Evolutionary conservation across 192 early-diverging fungal genomes (phyloP).

Genomic region (Coemansia sp.): DNA sequence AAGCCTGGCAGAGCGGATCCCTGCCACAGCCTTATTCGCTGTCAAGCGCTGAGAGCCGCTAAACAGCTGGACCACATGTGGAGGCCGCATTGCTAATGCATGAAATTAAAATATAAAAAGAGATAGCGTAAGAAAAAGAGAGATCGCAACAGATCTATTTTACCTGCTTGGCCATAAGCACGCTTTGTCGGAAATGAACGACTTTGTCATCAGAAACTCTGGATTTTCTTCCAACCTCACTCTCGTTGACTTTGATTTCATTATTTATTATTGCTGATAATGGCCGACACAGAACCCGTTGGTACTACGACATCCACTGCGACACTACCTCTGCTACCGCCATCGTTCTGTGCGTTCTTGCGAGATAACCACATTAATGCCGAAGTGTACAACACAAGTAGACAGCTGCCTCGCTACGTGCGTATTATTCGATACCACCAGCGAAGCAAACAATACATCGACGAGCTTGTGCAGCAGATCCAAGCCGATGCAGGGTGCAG

Average conservation of each 20-base stretch:
- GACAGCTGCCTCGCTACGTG: slow-evolving; percentile 75
- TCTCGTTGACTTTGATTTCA: not conserved
- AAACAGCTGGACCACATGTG: not conserved
- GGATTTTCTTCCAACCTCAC: too few species aligned
- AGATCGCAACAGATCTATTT: not conserved
- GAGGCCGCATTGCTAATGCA: slow-evolving; percentile 2
- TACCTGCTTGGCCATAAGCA: too few species aligned
- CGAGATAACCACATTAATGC: slow-evolving; percentile 71
- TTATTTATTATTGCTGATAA: not conserved
- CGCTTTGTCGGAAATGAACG: too few species aligned
- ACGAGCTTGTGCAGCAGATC: slow-evolving; percentile 42
- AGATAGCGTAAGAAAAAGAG: not conserved
- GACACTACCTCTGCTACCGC: slow-evolving; percentile 50
- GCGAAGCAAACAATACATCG: slow-evolving; percentile 45
- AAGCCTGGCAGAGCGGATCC: not conserved
- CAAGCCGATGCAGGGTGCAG: slow-evolving; percentile 56
- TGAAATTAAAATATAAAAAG: not conserved
- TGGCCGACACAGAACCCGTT: not conserved
- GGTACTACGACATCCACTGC: not conserved
- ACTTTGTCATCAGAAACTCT: too few species aligned
- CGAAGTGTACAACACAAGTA: slow-evolving; percentile 62
- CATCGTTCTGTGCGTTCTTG: slow-evolving; percentile 70
- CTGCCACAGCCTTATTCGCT: not conserved
- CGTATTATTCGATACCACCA: slow-evolving; percentile 55
- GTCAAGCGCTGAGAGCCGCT: not conserved